phyloP scores from a whole-genome alignment of 495 filamentous ascomycete genomes.

The Penicilliopsis zonata region DNA sequence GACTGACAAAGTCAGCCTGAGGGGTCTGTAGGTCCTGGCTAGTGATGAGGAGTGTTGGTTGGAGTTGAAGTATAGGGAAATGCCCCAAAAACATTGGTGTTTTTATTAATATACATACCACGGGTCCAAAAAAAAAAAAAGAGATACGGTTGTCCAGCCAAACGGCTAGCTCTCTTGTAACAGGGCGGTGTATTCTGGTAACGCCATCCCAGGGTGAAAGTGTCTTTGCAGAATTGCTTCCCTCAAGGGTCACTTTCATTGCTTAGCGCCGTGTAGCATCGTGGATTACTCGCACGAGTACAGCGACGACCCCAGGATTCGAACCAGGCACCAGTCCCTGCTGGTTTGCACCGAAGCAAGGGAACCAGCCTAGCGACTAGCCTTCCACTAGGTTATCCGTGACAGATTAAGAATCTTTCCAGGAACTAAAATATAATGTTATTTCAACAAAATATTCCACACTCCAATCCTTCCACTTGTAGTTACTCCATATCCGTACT shows the following conservation, averaged over 20 bases:
- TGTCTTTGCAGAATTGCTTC: constrained; percentile 56
- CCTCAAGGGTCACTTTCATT: constrained; percentile 52
- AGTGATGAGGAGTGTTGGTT: too few species aligned
- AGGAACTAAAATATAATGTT: neutral
- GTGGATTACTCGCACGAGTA: constrained; percentile 50
- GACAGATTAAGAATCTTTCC: constrained; percentile 25
- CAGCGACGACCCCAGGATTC: constrained; percentile 44
- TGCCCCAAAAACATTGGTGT: too few species aligned
- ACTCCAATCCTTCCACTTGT: too few species aligned
- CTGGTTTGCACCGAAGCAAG: constrained; percentile 32
- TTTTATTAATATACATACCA: too few species aligned
- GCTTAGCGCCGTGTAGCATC: constrained; percentile 46
- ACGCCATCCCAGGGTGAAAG: constrained; percentile 48
- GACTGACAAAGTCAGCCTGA: too few species aligned
- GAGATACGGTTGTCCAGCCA: constrained; percentile 24
- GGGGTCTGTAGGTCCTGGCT: too few species aligned
- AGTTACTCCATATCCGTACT: too few species aligned
- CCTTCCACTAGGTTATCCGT: constrained; percentile 37
- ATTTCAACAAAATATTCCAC: too few species aligned
- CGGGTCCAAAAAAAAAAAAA: constrained; percentile 13
- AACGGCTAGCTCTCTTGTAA: constrained; percentile 31
- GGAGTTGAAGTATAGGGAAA: too few species aligned
- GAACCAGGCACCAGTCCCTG: constrained; percentile 45
- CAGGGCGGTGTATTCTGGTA: constrained; percentile 42
- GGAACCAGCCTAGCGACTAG: constrained; percentile 26